phyloP scores from a whole-genome alignment of 1,284 basidiomycete genomes.

The Amylostereum areolatum region DNA sequence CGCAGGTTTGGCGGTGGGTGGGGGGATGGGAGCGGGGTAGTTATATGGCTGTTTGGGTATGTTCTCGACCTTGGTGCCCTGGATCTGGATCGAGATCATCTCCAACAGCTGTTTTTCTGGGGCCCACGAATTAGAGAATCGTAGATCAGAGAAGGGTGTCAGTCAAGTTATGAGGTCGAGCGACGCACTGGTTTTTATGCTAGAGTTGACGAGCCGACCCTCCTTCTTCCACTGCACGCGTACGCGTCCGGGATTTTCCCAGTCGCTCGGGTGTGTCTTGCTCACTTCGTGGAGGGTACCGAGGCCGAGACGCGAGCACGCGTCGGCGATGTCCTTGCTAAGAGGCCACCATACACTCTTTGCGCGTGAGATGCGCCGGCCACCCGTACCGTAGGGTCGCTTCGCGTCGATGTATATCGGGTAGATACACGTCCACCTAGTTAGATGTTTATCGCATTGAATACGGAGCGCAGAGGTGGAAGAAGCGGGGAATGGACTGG shows the following conservation, averaged over 20 bases:
- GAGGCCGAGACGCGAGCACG: constrained; percentile 71
- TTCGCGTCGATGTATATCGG: constrained; percentile 98
- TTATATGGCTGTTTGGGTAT: constrained; percentile 64
- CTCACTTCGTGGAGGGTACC: constrained; percentile 82
- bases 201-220: constrained; percentile 62
- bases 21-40: constrained; percentile 9
- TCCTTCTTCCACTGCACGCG: constrained; percentile 89
- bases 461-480: constrained; percentile 1
- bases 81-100: constrained; percentile 71
- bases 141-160: constrained; percentile 1
- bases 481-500: constrained; percentile 5
- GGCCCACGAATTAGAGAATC: constrained; percentile 1
- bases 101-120: constrained; percentile 84
- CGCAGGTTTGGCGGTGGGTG: constrained; percentile 14
- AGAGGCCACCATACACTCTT: constrained; percentile 93
- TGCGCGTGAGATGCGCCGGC: constrained; percentile 74
- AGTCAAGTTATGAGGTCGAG: constrained; percentile 1
- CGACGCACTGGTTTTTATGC: constrained; percentile 75
- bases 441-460: constrained; percentile 1
- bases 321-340: constrained; percentile 87
- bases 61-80: constrained; percentile 65
- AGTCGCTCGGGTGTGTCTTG: constrained; percentile 90
- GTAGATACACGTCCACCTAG: constrained; percentile 91
- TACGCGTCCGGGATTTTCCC: constrained; percentile 94
- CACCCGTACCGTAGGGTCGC: constrained; percentile 76